A percentile compares a stretch with the other conserved stretches of the same genome.
These are phyloP conservation scores for Podosphaera fusca DNA, from an alignment of 2,329 filamentous ascomycete genomes.

Conservation along the genomic window DNA sequence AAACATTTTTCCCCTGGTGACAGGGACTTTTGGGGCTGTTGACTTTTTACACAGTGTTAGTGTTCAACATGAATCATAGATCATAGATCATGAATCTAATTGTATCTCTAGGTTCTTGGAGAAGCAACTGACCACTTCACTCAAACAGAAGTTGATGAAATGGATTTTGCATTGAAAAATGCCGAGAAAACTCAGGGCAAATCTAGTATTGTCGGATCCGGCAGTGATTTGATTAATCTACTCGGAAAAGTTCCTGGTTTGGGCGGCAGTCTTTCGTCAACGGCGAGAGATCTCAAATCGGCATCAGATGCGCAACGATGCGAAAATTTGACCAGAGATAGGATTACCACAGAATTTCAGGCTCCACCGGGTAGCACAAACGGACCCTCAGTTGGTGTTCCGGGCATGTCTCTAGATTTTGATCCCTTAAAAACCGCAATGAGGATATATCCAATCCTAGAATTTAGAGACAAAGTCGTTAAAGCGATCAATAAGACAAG, in stretches of 20 bases:
- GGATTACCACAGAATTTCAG: constrained; percentile 7
- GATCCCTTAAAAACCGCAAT: constrained; percentile 54
- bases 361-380: constrained; percentile 19
- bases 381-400: constrained; percentile 27
- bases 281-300: constrained; percentile 39
- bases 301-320: constrained; percentile 39
- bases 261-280: constrained; percentile 39
- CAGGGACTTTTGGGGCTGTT: constrained; percentile 55
- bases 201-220: constrained; percentile 15
- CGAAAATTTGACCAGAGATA: constrained; percentile 24
- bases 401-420: constrained; percentile 52
- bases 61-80: neutral
- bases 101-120: constrained; percentile 30
- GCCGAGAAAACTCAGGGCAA: constrained; percentile 27
- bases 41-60: constrained; percentile 44
- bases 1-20: constrained; percentile 51
- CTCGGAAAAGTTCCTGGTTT: constrained; percentile 52
- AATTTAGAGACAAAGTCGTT: constrained; percentile 86
- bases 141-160: constrained; percentile 63
- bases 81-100: too few relatives aligned
- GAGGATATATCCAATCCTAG: constrained; percentile 84
- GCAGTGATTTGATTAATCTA: constrained; percentile 45
- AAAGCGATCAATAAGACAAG: constrained; percentile 59
- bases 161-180: constrained; percentile 50
- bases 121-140: constrained; percentile 70